Conservation (phyloP, 805 yeast species). For the Metschnikowia matae region DNA sequence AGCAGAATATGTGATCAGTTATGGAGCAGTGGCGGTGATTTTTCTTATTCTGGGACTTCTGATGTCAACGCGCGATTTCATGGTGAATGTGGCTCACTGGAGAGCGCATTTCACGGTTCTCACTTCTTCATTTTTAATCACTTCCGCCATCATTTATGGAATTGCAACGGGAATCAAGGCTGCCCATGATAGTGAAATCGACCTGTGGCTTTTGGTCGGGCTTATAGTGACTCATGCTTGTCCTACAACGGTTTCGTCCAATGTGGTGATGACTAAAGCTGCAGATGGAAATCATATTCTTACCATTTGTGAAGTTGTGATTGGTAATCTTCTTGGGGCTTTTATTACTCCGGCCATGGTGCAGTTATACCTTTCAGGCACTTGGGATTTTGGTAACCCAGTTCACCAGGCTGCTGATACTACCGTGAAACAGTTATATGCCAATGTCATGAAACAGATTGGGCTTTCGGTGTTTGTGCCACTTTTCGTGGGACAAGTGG, state of each 20-base stretch:
- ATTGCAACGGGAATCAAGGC: slow-evolving; percentile 61
- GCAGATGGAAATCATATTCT: slow-evolving; percentile 81
- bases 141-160: slow-evolving; percentile 70
- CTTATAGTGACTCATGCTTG: slow-evolving; percentile 78
- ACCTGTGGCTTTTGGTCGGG: slow-evolving; percentile 77
- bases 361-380: slow-evolving; percentile 59
- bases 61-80: slow-evolving; percentile 60
- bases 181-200: slow-evolving; percentile 54
- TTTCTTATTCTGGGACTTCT: slow-evolving; percentile 78
- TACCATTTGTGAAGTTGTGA: slow-evolving; percentile 77
- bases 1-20: slow-evolving; percentile 74
- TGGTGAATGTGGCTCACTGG: slow-evolving; percentile 69
- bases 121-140: slow-evolving; percentile 63
- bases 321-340: slow-evolving; percentile 82
- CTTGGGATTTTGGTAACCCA: slow-evolving; percentile 81
- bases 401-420: slow-evolving; percentile 38
- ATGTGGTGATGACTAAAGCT: slow-evolving; percentile 84
- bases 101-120: slow-evolving; percentile 75
- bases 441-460: slow-evolving; percentile 79
- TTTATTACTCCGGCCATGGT: slow-evolving; percentile 82
- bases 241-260: slow-evolving; percentile 89
- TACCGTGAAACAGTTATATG: slow-evolving; percentile 56
- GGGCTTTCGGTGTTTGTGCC: slow-evolving; percentile 85
- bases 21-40: slow-evolving; percentile 83
- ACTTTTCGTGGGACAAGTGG: slow-evolving; percentile 78